These are phyloP conservation scores for Syzygium syzygioides DNA, from an alignment of 441 rosid species.

Conservation along the genomic window DNA sequence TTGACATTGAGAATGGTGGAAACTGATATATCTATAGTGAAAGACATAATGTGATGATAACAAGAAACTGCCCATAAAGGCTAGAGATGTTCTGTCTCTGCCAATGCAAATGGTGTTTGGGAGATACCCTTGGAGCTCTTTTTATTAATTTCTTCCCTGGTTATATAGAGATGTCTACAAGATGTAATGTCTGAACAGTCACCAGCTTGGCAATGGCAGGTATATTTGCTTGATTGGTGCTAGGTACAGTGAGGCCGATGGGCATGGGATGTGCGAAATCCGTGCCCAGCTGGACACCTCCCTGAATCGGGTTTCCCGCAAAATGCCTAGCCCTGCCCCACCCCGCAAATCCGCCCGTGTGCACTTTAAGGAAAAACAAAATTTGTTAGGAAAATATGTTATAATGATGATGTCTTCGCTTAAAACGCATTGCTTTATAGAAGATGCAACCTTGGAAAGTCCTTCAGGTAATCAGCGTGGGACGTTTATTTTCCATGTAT, in stretches of 20 bases:
- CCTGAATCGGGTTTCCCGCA: neutral
- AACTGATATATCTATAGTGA: neutral
- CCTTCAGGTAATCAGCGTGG: neutral
- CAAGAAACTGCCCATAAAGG: neutral
- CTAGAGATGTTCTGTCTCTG: neutral
- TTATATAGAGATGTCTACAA: neutral
- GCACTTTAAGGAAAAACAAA: neutral
- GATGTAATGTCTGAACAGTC: neutral
- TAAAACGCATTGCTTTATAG: neutral
- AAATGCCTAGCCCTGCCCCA: neutral
- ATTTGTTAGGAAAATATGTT: neutral
- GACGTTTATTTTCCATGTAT: neutral
- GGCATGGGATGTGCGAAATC: neutral
- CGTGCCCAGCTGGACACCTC: rapidly evolving
- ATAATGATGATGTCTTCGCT: neutral
- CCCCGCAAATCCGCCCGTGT: rapidly evolving
- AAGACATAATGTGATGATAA: neutral
- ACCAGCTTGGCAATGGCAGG: neutral
- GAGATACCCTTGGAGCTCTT: neutral
- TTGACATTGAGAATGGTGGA: neutral
- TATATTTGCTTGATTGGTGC: neutral
- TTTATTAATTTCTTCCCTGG: neutral
- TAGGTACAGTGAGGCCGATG: neutral
- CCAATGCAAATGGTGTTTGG: neutral
- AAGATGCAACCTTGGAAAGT: neutral